Base-by-base conservation (phyloP, 257 asterid species). In the Capsicum chinense region DNA sequence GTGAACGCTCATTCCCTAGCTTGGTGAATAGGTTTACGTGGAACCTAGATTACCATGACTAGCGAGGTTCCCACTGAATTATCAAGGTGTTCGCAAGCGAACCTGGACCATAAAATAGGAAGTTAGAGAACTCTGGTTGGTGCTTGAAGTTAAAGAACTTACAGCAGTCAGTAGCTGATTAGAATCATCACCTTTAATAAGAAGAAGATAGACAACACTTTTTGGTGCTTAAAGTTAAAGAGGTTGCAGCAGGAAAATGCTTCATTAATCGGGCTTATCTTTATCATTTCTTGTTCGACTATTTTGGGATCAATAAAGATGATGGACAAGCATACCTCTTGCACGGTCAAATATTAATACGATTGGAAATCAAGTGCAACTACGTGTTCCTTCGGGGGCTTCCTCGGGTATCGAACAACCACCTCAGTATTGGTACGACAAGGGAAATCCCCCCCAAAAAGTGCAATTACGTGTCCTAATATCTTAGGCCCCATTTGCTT, bases 291-390 rank as follows among this genome's bases (percentile, higher is more conserved):
- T 47, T 71, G 80, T n/a, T n/a, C 11, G 39, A 48, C 39, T 71
- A n/a, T 71, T 47, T 71, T 71, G 37, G 80, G 58, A 71, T 17
- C 58, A n/a, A 48, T 71, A 71, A 47, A 47, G 80, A 47, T 47
- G 57, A 47, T n/a, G 39, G 39, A 71, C 33, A 71, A 71, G 58
- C n/a, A 5, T 47, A 71, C 39, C 58, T 47, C 58, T 47, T 71
- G 4, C 58, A 71, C 10, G 54, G 33, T 71, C 39, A 71, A 71
- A n/a, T 71, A 7, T 47, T 71, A 71, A 9, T 71, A 71, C 5
- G 3, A 10, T 47, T 47, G 56, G 19, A 54, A 26, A 26, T 50
- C 62, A 74, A 50, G 15, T 54, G 64, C n/a, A 15, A 78, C 9
- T 78, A 74, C 33, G 44, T 52, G n/a, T 78, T 39, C 50, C 63